Conservation (phyloP, 805 yeast genomes). For the Kodamaea laetipori region DNA sequence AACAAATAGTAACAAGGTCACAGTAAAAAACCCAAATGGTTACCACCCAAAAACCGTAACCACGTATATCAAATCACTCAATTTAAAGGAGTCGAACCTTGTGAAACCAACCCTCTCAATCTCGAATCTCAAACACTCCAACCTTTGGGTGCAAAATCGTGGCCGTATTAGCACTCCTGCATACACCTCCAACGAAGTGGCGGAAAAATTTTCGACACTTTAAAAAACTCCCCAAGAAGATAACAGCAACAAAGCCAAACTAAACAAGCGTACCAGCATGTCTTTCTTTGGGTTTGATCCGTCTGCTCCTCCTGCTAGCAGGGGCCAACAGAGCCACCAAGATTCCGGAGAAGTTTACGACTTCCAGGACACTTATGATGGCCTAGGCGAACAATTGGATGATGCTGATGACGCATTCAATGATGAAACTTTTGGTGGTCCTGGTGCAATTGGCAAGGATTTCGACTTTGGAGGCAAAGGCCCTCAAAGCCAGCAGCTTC, state of each 20-base stretch:
- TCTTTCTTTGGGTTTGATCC: conserved; percentile 71
- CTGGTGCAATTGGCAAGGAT: conserved; percentile 56
- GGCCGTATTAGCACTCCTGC: neutral
- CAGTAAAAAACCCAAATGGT: no score
- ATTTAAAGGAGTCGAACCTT: no score
- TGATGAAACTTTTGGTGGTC: conserved; percentile 73
- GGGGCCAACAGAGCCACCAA: conserved; percentile 11
- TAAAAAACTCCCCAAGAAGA: conserved; percentile 1
- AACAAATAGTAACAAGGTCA: no score
- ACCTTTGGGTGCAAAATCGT: conserved; percentile 4
- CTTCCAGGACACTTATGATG: conserved; percentile 83
- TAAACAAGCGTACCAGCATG: conserved; percentile 35
- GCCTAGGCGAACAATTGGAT: conserved; percentile 63
- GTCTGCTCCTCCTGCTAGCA: conserved; percentile 36
- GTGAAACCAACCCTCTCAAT: neutral
- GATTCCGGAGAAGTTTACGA: conserved; percentile 49
- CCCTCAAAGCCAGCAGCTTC: conserved; percentile 7
- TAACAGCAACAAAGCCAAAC: conserved; percentile 6
- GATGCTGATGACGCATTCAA: conserved; percentile 80
- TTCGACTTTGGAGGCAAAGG: conserved; percentile 57
- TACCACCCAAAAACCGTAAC: neutral
- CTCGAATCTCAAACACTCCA: neutral
- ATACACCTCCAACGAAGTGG: neutral
- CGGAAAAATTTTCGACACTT: conserved; percentile 13
- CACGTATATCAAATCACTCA: neutral